Conservation (phyloP, 73 alveolate species). For the Blepharisma stoltei region DNA sequence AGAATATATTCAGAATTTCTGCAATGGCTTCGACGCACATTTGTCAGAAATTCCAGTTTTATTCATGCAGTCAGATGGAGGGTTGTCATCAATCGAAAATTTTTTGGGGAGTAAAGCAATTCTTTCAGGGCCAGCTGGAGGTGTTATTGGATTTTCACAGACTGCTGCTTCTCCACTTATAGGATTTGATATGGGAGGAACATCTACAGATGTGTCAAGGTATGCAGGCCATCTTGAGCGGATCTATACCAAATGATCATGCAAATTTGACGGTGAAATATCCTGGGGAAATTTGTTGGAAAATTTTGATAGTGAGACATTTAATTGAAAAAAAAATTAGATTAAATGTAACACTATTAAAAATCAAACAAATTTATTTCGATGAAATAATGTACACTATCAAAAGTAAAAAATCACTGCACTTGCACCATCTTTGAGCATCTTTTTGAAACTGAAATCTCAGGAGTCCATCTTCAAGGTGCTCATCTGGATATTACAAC, state of each 20-base stretch:
- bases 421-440: too few species aligned
- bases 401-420: too few species aligned
- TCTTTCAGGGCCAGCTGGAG: slow-evolving; percentile 93
- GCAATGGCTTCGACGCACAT: slow-evolving; percentile 47
- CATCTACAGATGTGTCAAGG: slow-evolving; percentile 90
- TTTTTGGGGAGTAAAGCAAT: slow-evolving; percentile 76
- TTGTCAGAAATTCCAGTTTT: slow-evolving; percentile 39
- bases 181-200: slow-evolving; percentile 97
- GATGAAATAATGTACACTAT: too few species aligned
- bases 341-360: too few species aligned
- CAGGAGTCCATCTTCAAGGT: slow-evolving; percentile 74
- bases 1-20: slow-evolving; percentile 18
- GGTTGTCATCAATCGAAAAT: slow-evolving; percentile 52
- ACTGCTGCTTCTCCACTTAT: slow-evolving; percentile 51
- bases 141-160: slow-evolving; percentile 79
- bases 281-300: slow-evolving; percentile 8
- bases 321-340: too few species aligned
- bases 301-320: too few species aligned
- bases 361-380: too few species aligned
- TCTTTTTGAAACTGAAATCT: slow-evolving; percentile 69
- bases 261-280: slow-evolving; percentile 39
- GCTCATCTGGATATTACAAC: slow-evolving; percentile 82
- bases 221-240: slow-evolving; percentile 35
- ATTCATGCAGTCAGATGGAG: slow-evolving; percentile 91
- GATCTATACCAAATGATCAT: too few species aligned